phyloP scores from a whole-genome alignment of 2,329 filamentous ascomycete genomes.

The Cytospora mali region DNA sequence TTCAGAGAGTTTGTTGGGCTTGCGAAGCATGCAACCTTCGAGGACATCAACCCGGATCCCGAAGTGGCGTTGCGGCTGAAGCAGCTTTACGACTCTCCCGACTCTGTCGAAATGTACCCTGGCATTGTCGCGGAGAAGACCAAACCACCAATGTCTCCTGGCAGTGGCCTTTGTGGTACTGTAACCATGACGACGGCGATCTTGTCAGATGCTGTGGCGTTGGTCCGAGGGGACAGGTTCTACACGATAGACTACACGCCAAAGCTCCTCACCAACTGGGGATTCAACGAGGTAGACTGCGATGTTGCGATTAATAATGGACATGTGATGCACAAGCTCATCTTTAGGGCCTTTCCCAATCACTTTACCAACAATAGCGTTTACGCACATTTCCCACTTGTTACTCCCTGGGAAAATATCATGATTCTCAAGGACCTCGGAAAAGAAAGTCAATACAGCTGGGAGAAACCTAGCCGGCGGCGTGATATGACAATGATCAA shows the following conservation, averaged over 20 bases:
- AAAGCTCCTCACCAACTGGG: conserved; percentile 47
- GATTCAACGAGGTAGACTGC: conserved; percentile 44
- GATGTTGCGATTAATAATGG: conserved; percentile 45
- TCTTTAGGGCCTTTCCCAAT: conserved; percentile 48
- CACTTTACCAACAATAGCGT: conserved; percentile 56
- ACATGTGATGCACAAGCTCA: conserved; percentile 49
- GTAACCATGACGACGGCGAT: conserved; percentile 59
- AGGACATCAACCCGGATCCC: conserved; percentile 59
- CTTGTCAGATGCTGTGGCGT: conserved; percentile 60
- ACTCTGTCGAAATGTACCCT: conserved; percentile 71
- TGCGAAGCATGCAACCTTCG: conserved; percentile 57
- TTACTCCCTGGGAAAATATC: conserved; percentile 52
- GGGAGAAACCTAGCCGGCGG: conserved; percentile 51
- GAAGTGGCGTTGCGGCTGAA: conserved; percentile 59
- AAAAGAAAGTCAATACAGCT: conserved; percentile 61
- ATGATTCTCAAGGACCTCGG: conserved; percentile 60
- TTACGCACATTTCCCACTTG: conserved; percentile 61
- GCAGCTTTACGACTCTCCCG: conserved; percentile 63
- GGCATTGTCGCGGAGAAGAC: conserved; percentile 65
- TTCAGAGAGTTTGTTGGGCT: conserved; percentile 66
- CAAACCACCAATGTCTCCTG: conserved; percentile 53
- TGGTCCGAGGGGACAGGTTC: conserved; percentile 63
- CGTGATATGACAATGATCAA: conserved; percentile 51
- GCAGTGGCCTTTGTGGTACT: conserved; percentile 54
- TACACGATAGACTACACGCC: conserved; percentile 54